Evolutionary conservation across 169 alveolate genomes (phyloP), one percentile per base, ranked within the genome.

Genomic region (Eimeria zaria): DNA sequence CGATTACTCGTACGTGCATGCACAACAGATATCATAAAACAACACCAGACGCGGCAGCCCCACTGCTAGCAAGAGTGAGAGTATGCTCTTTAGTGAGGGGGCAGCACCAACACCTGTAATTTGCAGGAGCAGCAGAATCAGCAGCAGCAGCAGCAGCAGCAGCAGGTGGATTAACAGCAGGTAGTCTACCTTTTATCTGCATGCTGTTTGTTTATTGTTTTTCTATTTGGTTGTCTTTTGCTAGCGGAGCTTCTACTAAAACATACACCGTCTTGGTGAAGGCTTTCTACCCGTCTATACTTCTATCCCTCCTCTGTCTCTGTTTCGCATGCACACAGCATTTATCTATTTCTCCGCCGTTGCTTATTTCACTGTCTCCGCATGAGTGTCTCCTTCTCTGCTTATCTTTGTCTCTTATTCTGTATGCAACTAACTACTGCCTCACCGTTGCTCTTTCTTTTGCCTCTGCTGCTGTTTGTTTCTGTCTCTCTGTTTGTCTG

Each of bases 1-100:
- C 71, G 89, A 80, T 48, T 80, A 80, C 89, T 80, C 89, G 89
- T 80, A 51, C 71, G 89, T 51, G 58, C 85, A 22, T 41, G 46
- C 39, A 44, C 62, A 4, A 36, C 85, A 74, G 36, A 74, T 12
- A 74, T 74, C 58, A 74, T 36, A 39, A 6, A 39, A 41, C 33
- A 74, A 36, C 85, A 46, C 85, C 8, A 39, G 48, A n/a, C 18
- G 48, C 41, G 51, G 69, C 89, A 53, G 71, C 71, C 33, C 64
- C 44, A 48, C n/a, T 48, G 1, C 62, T 18, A 74, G 39, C 85
- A 74, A 74, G 78, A 67, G 48, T 30, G 1, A 14, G 48, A 30
- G 78, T 67, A 7, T 44, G 11, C 27, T 64, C 33, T 27, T 41
- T 27, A 8, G 74, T 64, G 33, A 27, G 4, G 48, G 18, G 78